Base-by-base conservation (phyloP, 352 stramenopile genomes). In the Phytophthora podocarpi region DNA sequence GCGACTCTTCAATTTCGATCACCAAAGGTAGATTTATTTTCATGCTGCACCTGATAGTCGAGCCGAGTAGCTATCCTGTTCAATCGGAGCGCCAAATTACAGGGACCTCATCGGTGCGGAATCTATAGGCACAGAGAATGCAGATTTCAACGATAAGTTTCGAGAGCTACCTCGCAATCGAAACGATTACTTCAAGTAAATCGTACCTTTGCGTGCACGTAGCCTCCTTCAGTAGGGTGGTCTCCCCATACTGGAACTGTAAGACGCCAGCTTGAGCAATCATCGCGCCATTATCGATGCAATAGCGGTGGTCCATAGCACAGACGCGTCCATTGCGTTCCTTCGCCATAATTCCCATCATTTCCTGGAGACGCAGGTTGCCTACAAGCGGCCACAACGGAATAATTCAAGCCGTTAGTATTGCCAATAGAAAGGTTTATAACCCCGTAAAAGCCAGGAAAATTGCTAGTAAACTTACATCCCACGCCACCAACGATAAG, bases 241-340 rank as follows among this genome's bases (percentile, higher is more conserved):
- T 80, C 12, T 89, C 78, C 32, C 97, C 96, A 73, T 98, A 97
- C 72, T 99, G 95, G 59, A 98, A 98, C 49, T 98, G 87, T 40
- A 99, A 91, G 13, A 99, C 97, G 18, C 98, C 98, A 15, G 98
- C 98, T 78, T 99, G 97, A 21, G 98, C 97, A 72, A 99, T 99
- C 98, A 99, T 99, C 6, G 97, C 97, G 7, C 98, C 98, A 73
- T 99, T 99, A 80, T 99, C 98, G 64, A 99, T 99, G 67, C 97
- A 99, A 85, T 99, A 99, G 55, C 93, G 90, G 42, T 99, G 91
- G 78, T 99, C 98, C 97, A 99, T 99, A 8, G 91, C 95, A 55
- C 96, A 99, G 4, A 99, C 78, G 5, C 76, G 85, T 13, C 96
- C 98, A 43, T 96, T 94, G 39, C 98, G 82, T 34, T 99, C 96